phyloP scores from a whole-genome alignment of 2,329 filamentous ascomycete species.

The Sporothrix luriei region DNA sequence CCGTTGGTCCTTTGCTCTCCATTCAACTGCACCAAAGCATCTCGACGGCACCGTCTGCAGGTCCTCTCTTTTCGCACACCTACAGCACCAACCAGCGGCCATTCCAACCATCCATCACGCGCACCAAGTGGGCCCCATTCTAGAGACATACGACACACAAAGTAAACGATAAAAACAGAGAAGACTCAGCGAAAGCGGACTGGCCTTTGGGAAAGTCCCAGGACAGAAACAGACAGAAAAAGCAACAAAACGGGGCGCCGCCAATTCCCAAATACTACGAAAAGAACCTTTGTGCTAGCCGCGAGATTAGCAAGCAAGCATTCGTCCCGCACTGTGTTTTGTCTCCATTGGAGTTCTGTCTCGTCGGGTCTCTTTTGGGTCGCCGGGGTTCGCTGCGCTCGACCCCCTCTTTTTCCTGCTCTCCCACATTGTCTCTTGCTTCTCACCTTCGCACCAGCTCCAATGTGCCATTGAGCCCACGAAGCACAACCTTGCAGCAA shows the following conservation, averaged over 20 bases:
- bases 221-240: neutral
- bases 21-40: neutral
- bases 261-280: neutral
- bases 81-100: constrained; percentile 25
- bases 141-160: neutral
- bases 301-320: constrained; percentile 16
- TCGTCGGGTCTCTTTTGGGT: neutral
- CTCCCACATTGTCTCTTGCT: constrained; percentile 11
- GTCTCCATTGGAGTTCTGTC: neutral
- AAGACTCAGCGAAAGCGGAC: neutral
- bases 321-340: neutral
- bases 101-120: constrained; percentile 30
- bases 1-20: neutral
- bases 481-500: constrained; percentile 17
- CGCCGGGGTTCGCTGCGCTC: neutral
- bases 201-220: neutral
- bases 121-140: constrained; percentile 29
- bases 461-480: constrained; percentile 26
- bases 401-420: neutral
- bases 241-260: constrained; percentile 14
- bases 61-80: constrained; percentile 1
- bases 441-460: constrained; percentile 26
- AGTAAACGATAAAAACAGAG: neutral
- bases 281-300: neutral
- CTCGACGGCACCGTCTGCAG: neutral